phyloP scores from a whole-genome alignment of 225 moss, liverwort and hornwort species.

The Bryoerythrophyllum caledonicum region DNA sequence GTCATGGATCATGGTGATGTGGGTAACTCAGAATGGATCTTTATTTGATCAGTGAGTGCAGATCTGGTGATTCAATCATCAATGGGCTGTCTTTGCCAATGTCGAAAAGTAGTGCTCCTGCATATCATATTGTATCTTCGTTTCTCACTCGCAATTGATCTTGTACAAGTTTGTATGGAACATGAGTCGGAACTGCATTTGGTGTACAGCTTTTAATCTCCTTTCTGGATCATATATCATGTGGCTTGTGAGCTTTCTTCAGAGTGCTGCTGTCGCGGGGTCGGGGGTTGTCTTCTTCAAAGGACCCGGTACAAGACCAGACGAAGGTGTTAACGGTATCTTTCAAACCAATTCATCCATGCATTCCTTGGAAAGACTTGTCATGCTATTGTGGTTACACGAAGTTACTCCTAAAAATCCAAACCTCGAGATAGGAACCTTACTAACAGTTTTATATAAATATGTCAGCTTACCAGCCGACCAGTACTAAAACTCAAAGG shows the following conservation, averaged over 20 bases:
- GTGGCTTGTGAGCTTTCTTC: neutral
- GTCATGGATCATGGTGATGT: conserved; percentile 9
- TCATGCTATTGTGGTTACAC: neutral
- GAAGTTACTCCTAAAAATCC: neutral
- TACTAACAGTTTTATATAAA: neutral
- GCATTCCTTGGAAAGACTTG: neutral
- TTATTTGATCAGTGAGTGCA: neutral
- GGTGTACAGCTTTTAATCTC: neutral
- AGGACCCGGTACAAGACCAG: neutral
- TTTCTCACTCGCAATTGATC: neutral
- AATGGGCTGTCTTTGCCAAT: neutral
- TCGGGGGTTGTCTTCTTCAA: neutral
- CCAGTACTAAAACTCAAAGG: neutral
- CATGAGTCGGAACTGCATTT: neutral
- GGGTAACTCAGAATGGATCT: neutral
- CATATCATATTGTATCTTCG: neutral
- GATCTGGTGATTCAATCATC: neutral
- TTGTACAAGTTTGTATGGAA: neutral
- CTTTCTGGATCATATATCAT: neutral
- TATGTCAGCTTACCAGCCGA: neutral
- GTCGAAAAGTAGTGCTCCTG: neutral
- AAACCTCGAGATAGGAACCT: neutral
- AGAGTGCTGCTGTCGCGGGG: neutral
- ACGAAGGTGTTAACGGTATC: neutral
- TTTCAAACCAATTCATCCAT: neutral